Evolutionary conservation across 805 yeast species (phyloP), one percentile per base, ranked within the genome.

Genomic region (Ogataea zsoltii): DNA sequence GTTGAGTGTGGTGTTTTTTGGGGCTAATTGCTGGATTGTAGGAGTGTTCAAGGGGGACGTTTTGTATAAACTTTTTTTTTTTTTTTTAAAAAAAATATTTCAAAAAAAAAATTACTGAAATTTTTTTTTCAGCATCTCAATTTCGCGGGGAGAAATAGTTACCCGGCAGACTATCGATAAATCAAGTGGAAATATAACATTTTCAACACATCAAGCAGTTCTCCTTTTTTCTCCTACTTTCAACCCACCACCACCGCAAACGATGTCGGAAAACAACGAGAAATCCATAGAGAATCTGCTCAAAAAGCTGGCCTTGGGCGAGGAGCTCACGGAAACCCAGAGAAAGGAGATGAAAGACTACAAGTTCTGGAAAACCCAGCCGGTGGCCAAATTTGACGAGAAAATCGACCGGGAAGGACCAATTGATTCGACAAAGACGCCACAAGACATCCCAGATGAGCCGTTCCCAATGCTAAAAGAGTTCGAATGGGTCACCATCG

Each of bases 291-390:
- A 82, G 54, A 88, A 85, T 48, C 72, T 87, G 42, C 66, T 87
- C 51, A 71, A 71, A 58, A 71, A 70, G 54, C 65, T 80, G 32
- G 72, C 81, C 2, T 64, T 75, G 71, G 81, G 80, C 29, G 77
- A 76, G 50, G 74, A 74, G 51, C 68, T 82, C 38, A 71, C 73
- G n/a, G 81, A 73, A 35, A 71, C 75, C 26, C 84, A 83, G 63
- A 71, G 77, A 56, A 84, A 83, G 51, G 78, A 82, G 17, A 89
- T 90, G 87, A 82, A 86, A 42, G 96, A 91, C 61, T 88, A 91
- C 72, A 88, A 87, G 69, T 94, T 94, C 69, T 94, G 99, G 99
- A 88, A 86, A 60, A 94, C 99, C 2, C 99, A 94, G 68, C 99
- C 99, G 0, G 98, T 94, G 16, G 78, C 90, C 7, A 74, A 73